These are phyloP conservation scores for Ogataea siamensis DNA, from an alignment of 805 yeast genomes.

Conservation along the genomic window DNA sequence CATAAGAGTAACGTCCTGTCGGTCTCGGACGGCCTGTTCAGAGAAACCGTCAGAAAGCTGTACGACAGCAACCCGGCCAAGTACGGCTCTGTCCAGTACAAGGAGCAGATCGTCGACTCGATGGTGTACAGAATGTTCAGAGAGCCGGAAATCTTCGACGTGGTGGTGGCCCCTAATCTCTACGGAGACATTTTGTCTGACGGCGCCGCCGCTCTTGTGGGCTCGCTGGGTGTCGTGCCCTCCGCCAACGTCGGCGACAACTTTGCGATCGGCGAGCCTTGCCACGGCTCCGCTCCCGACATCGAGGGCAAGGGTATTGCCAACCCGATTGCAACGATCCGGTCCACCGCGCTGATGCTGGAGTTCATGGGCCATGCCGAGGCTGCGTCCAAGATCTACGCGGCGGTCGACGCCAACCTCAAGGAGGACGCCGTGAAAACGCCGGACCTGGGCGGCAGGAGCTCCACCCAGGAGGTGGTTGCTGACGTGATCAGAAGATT, in stretches of 20 bases:
- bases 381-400: constrained; percentile 89
- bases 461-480: constrained; percentile 82
- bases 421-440: constrained; percentile 75
- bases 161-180: constrained; percentile 96
- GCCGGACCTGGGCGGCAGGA: constrained; percentile 92
- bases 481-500: constrained; percentile 70
- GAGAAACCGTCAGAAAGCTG: constrained; percentile 73
- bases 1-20: constrained; percentile 96
- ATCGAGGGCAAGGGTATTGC: constrained; percentile 93
- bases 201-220: constrained; percentile 98
- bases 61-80: constrained; percentile 56
- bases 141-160: constrained; percentile 96
- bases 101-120: constrained; percentile 97
- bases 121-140: constrained; percentile 99
- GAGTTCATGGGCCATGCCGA: constrained; percentile 91
- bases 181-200: constrained; percentile 96
- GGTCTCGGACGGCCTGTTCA: constrained; percentile 90
- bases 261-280: constrained; percentile 98
- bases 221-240: constrained; percentile 97
- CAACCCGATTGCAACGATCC: constrained; percentile 96
- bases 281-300: constrained; percentile 99
- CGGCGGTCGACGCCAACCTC: constrained; percentile 92
- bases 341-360: constrained; percentile 96
- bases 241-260: constrained; percentile 96
- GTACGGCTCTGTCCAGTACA: constrained; percentile 62